These are phyloP conservation scores for Candolleomyces aberdarensis DNA, from an alignment of 768 basidiomycete genomes.

Conservation along the genomic window DNA sequence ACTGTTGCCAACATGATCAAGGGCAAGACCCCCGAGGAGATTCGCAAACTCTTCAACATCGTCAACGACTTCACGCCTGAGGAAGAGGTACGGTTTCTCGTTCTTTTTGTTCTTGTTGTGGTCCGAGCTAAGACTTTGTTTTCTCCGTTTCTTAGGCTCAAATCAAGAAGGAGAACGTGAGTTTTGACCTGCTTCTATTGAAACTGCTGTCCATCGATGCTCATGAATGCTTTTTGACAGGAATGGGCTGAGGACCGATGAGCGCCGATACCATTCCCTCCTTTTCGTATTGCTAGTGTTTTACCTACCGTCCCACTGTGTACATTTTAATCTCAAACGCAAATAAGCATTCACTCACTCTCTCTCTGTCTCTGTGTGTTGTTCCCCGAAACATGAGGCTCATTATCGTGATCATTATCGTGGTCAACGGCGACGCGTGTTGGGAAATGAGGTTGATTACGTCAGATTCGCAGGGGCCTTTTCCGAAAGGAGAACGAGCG, in stretches of 20 bases:
- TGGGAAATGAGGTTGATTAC: slow-evolving; percentile 9
- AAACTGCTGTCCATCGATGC: slow-evolving; percentile 9
- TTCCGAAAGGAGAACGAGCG: no score
- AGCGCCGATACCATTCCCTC: slow-evolving; percentile 19
- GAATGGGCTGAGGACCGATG: slow-evolving; percentile 95
- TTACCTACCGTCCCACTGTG: slow-evolving; percentile 5
- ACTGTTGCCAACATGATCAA: slow-evolving; percentile 99
- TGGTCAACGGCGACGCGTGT: neutral
- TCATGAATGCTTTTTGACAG: slow-evolving; percentile 35
- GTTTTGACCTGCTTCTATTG: slow-evolving; percentile 35
- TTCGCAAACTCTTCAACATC: slow-evolving; percentile 97
- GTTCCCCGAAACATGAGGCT: neutral
- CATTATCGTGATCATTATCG: neutral
- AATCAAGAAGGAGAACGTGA: slow-evolving; percentile 97
- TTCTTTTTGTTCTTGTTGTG: slow-evolving; percentile 11
- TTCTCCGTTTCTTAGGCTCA: slow-evolving; percentile 58
- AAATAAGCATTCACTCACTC: neutral
- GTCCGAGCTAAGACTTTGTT: slow-evolving; percentile 5
- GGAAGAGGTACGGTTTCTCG: slow-evolving; percentile 71
- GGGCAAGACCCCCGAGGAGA: slow-evolving; percentile 99
- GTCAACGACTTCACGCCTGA: slow-evolving; percentile 98
- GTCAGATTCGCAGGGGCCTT: slow-evolving; percentile 9
- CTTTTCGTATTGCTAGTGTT: slow-evolving; percentile 12
- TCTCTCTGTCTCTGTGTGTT: neutral
- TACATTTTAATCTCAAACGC: neutral